Evolutionary conservation across 2,329 filamentous ascomycete genomes (phyloP), one percentile per base, ranked within the genome.

Genomic region (Acrocalymma vagum): DNA sequence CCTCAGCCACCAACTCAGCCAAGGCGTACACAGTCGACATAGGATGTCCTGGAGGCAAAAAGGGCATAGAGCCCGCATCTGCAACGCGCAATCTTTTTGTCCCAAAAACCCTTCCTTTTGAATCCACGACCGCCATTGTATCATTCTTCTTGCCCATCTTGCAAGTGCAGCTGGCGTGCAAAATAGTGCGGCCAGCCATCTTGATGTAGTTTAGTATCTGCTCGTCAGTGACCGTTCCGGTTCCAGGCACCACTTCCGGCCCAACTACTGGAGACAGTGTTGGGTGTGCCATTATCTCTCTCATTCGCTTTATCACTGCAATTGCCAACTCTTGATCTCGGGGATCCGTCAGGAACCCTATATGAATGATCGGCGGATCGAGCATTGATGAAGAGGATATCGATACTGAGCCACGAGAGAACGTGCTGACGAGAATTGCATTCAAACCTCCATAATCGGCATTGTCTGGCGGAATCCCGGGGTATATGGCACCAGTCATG

Each of bases 351-450:
- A 73, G 58, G 63, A 68, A 72, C 10, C 63, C 62, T 0, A 65
- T 58, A 32, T 71, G 53, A 20, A 74, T 61, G 29, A 65, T 31
- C 0, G 72, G 71, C 1, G 45, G 41, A 28, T 67, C 65, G 0
- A 44, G 31, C 18, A 60, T 66, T 30, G 64, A 55, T 4, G 54
- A 26, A 3, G 57, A 65, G 3, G 49, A 35, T 6, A 73, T 62
- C 0, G 60, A 62, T 6, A 74, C 54, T 7, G 51, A 70, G 7
- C 71, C 71, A 2, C 67, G 64, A 1, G 70, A 73, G 1, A 67
- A 46, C 2, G 68, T 42, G 16, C 67, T 25, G 24, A 66, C 56
- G n/a, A 74, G 48, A 13, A 65, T 28, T 30, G 55, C 44, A 27
- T 56, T 20, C 14, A 72, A 53, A 4, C 53, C 50, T 2, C 53